phyloP scores from a whole-genome alignment of 73 alveolate genomes.

The Diophrys sp. region DNA sequence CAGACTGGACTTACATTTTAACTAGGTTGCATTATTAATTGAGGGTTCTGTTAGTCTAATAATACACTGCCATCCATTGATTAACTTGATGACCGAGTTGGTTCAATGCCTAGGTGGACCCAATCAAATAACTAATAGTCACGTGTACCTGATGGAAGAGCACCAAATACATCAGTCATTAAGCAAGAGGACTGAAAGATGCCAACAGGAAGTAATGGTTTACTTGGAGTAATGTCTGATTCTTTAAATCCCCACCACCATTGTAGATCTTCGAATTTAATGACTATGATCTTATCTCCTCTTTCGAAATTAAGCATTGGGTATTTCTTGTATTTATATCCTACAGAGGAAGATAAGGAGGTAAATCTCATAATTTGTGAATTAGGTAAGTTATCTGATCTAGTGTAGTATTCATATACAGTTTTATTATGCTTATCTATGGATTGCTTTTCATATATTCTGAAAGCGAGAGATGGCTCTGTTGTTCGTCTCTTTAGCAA shows the following conservation, averaged over 20 bases:
- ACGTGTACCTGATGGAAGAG: not conserved
- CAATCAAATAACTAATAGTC: not conserved
- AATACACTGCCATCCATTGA: not conserved
- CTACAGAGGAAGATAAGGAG: not conserved
- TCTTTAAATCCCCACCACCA: not conserved
- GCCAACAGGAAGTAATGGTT: not conserved
- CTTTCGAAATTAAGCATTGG: not conserved
- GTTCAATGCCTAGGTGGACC: not conserved
- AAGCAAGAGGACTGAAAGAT: not conserved
- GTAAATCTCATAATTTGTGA: not conserved
- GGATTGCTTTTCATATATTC: not conserved
- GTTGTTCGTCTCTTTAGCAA: not conserved
- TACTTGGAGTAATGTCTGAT: not conserved
- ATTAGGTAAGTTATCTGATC: not conserved
- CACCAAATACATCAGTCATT: not conserved
- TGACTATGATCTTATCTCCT: not conserved
- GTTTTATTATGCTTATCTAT: not conserved
- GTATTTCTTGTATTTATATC: not conserved
- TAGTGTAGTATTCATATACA: not conserved
- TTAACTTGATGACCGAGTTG: not conserved
- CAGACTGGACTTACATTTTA: not conserved
- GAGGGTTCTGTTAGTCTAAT: too few relatives aligned
- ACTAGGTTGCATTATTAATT: not conserved
- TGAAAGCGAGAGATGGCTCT: not conserved
- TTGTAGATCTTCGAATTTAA: not conserved